Evolutionary conservation across 768 basidiomycete genomes (phyloP), one percentile per base, ranked within the genome.

Genomic region (Auriscalpium vulgare): DNA sequence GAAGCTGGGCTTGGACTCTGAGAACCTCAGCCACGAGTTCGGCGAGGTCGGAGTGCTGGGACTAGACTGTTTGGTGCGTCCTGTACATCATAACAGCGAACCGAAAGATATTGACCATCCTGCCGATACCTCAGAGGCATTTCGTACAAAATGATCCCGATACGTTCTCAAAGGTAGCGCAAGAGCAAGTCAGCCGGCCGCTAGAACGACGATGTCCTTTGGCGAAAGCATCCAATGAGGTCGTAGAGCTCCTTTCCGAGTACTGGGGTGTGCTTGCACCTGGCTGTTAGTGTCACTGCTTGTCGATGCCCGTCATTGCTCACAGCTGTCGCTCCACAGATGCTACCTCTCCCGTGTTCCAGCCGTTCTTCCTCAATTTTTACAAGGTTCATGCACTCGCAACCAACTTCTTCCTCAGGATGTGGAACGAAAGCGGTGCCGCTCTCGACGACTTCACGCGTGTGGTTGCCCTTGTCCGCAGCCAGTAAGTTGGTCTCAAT

Each of bases 371-470:
- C 71, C 77, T 95, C 60, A 88, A 89, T 62, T 90, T 94, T 65
- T 78, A 80, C 66, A 84, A 79, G 59, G 85, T 92, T 5, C 93
- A 97, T 68, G 74, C 78, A 10, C 72, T 93, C n/a, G 87, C 88
- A 6, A 83, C 85, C 4, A 81, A 81, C 47, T 94, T 95, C 74
- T 95, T 95, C 71, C 72, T 91, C n/a, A 81, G 90, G 37, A 92
- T 95, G 83, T 95, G 91, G 91, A 81, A 78, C 62, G 93, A 95
- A 67, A 89, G 88, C 63, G 85, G 86, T 11, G 88, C 93, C 1
- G 83, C 86, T 4, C 65, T 69, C 11, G 83, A 76, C 17, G 93
- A 95, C 69, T 91, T 93, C 60, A 75, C 78, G 37, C 84, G 94
- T 10, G 83, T 95, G 10, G 79, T 81, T 37, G 86, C 84, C 7